Evolutionary conservation across 495 filamentous ascomycete species (phyloP), one percentile per base, ranked within the genome.

Genomic region (Apiosordaria backusii): DNA sequence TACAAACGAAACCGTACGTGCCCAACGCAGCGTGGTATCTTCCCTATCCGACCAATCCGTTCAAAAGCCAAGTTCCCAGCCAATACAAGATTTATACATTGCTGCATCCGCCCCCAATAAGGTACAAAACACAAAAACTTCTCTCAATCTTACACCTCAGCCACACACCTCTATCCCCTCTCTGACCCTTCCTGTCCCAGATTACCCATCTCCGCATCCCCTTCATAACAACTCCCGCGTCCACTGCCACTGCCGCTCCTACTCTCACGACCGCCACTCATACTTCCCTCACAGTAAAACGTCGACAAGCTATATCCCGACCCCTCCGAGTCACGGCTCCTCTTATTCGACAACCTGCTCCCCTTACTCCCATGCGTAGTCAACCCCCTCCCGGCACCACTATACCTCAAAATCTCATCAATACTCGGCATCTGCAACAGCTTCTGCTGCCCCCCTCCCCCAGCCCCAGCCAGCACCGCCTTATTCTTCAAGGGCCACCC

Each of bases 351-450:
- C 53, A 57, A 59, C 23, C 53, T 57, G 18, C 57, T 59, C 21
- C 57, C 26, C 57, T 25, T 26, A 15, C 57, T 59, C 57, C 9
- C 23, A 26, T 59, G 26, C 16, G 19, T 27, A 4, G n/a, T 25
- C 53, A 21, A 21, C 5, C 53, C 22, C 53, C 22, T 4, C 7
- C n/a, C n/a, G 9, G 16, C n/a, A 21, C 53, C 53, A 21, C 53
- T 13, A 13, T 55, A 21, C 23, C 6, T 59, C 24, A 59, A 61
- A n/a, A 66, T n/a, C 53, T 66, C 63, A 57, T 59, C 60, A 26
- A 63, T 66, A 63, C 62, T 69, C 2, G 67, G 67, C 67, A 66
- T 50, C 26, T 40, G 26, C 7, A 16, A 26, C 57, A 59, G 15
- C 16, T 13, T 45, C 35, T 45, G 35, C 35, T 15, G 9, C 35